Percentiles rank a stretch among this genome's conserved stretches.
phyloP scores from a whole-genome alignment of 2,329 filamentous ascomycete species.

The Phyllosticta citriasiana region DNA sequence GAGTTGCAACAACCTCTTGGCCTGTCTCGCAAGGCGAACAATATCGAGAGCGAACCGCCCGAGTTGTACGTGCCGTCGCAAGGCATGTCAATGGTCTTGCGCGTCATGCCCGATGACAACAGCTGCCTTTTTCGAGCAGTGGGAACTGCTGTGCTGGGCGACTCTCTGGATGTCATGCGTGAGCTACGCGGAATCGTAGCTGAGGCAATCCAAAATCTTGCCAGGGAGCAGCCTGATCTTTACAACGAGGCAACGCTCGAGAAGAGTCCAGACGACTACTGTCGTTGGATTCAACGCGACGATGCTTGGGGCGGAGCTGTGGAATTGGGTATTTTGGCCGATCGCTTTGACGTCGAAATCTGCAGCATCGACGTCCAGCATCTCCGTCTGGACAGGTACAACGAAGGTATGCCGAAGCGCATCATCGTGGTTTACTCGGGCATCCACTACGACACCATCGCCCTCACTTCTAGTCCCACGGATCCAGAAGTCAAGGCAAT shows the following conservation, averaged over 20 bases:
- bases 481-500: conserved; percentile 48
- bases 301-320: conserved; percentile 89
- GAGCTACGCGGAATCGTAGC: conserved; percentile 71
- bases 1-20: conserved; percentile 23
- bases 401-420: conserved; percentile 58
- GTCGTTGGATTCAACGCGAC: conserved; percentile 66
- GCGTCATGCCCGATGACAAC: conserved; percentile 96
- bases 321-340: conserved; percentile 74
- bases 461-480: conserved; percentile 52
- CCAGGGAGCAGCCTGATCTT: conserved; percentile 50
- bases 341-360: conserved; percentile 78
- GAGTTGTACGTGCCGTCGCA: conserved; percentile 49
- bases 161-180: conserved; percentile 53
- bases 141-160: conserved; percentile 63
- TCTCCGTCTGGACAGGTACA: conserved; percentile 61
- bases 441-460: conserved; percentile 88
- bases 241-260: conserved; percentile 74
- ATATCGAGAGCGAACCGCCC: conserved; percentile 48
- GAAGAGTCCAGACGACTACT: conserved; percentile 60
- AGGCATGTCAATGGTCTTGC: conserved; percentile 55
- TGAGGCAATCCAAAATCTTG: conserved; percentile 55
- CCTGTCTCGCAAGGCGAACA: conserved; percentile 34
- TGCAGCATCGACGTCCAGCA: conserved; percentile 72
- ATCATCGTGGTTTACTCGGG: conserved; percentile 83
- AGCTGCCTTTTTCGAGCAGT: conserved; percentile 89